Percentiles rank a stretch among this genome's conserved stretches.
Evolutionary conservation across 192 early-diverging fungal genomes (phyloP).

Genomic region (Cladochytrium replicatum): DNA sequence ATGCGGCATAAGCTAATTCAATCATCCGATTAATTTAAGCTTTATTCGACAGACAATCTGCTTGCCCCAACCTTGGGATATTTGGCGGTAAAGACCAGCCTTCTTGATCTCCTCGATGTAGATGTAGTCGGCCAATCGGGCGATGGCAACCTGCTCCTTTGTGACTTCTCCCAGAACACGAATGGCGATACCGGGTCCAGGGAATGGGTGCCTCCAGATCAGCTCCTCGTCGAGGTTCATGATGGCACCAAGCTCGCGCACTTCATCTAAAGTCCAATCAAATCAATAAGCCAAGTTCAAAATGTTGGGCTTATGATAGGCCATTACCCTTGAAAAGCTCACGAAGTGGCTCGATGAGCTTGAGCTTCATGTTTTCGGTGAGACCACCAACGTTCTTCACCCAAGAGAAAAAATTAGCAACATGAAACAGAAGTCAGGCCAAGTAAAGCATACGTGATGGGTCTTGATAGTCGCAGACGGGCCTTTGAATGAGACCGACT

Average conservation of each 20-base stretch:
- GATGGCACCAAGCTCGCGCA: slow-evolving; percentile 83
- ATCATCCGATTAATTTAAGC: background rate
- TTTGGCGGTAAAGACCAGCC: slow-evolving; percentile 91
- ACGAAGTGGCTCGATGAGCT: slow-evolving; percentile 95
- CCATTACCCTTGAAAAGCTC: slow-evolving; percentile 84
- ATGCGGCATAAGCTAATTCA: slow-evolving; percentile 86
- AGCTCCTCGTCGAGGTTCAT: slow-evolving; percentile 88
- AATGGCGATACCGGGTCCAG: slow-evolving; percentile 97
- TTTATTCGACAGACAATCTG: too few relatives aligned
- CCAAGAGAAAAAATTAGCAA: too few relatives aligned
- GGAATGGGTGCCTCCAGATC: slow-evolving; percentile 98
- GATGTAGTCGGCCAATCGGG: slow-evolving; percentile 88
- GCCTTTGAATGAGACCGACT: slow-evolving; percentile 98
- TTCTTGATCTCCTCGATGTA: slow-evolving; percentile 99
- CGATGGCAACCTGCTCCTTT: slow-evolving; percentile 86
- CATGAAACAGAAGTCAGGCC: slow-evolving; percentile 1
- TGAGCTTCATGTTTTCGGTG: slow-evolving; percentile 92
- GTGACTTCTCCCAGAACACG: slow-evolving; percentile 95
- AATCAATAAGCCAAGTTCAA: background rate
- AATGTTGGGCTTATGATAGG: background rate
- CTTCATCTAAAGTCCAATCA: too few relatives aligned
- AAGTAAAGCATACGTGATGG: slow-evolving; percentile 86
- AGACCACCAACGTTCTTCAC: slow-evolving; percentile 88
- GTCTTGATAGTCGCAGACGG: slow-evolving; percentile 98
- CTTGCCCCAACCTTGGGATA: slow-evolving; percentile 87